Evolutionary conservation across 2,329 filamentous ascomycete species (phyloP), one percentile per base, ranked within the genome.

Genomic region (Colletotrichum sp.): DNA sequence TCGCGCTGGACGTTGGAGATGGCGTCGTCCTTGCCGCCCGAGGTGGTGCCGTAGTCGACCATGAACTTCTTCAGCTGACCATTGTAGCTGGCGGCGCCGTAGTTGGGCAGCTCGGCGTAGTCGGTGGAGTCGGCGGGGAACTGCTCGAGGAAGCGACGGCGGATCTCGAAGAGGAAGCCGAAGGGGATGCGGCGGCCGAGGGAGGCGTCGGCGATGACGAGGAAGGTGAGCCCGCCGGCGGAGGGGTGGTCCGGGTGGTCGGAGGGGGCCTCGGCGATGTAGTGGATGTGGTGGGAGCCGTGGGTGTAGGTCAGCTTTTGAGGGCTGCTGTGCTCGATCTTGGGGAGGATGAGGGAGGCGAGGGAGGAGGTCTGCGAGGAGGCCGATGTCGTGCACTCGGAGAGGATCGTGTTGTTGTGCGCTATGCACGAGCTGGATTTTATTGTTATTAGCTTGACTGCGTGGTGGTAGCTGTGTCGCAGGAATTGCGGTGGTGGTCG

Each of bases 301-400:
- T 98, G 95, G 54, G 95, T 97, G 87, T 98, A 98, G 69, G 96
- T 98, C 77, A 98, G 91, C 85, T 98, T 98, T 81, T 98, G 92
- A 1, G 95, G 89, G 34, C 89, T 87, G 76, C 88, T 86, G 86
- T 99, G 97, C 70, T 90, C 89, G 87, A 99, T 98, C 84, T 98
- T 98, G 72, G 97, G 97, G 58, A 99, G 95, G 86, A 99, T 95
- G 79, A 98, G 89, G 58, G 95, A 97, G 78, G 96, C 95, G 79
- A 98, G 93, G 15, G 93, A 95, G 6, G 95, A 95, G 71, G 95
- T 94, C 78, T 95, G 92, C 55, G 93, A 95, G 12, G 94, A 93
- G 75, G 95, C 94, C 3, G 95, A 95, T 38, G 95, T 93, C 63
- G 95, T 97, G 87, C 97, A 96, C 86, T 99, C 97, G 80, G 94